These are phyloP conservation scores for Mycena latifolia DNA, from an alignment of 768 basidiomycete genomes.

Conservation along the genomic window DNA sequence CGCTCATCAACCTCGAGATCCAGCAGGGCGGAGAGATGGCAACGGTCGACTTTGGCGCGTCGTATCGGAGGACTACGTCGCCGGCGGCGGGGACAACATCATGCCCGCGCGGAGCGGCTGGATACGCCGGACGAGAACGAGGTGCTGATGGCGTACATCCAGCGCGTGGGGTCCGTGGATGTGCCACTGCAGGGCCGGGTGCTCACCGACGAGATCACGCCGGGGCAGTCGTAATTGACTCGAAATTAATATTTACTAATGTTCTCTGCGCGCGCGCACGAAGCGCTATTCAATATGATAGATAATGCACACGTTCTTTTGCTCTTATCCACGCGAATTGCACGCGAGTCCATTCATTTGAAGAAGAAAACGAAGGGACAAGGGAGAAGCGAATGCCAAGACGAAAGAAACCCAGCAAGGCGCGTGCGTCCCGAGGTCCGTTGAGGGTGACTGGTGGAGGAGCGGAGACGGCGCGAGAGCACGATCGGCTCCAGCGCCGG, in stretches of 20 bases:
- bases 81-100: conserved; percentile 52
- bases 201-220: conserved; percentile 36
- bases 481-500: no score
- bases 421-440: no score
- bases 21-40: conserved; percentile 36
- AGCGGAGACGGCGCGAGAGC: no score
- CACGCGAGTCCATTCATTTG: no score
- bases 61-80: conserved; percentile 51
- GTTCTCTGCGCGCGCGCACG: no score
- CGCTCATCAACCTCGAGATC: conserved; percentile 46
- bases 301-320: no score
- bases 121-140: conserved; percentile 50
- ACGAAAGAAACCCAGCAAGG: no score
- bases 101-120: conserved; percentile 46
- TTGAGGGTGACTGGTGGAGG: no score
- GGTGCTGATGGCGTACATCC: conserved; percentile 48
- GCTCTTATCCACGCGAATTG: no score
- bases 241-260: not conserved
- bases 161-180: conserved; percentile 29
- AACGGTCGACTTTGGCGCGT: conserved; percentile 41
- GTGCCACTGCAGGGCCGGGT: conserved; percentile 38
- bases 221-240: conserved; percentile 17
- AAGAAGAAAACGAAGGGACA: no score
- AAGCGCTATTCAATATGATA: no score
- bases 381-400: no score